Evolutionary conservation across 106 monocot genomes (phyloP), one percentile per base, ranked within the genome.

Genomic region (Apostasia ramifera): DNA sequence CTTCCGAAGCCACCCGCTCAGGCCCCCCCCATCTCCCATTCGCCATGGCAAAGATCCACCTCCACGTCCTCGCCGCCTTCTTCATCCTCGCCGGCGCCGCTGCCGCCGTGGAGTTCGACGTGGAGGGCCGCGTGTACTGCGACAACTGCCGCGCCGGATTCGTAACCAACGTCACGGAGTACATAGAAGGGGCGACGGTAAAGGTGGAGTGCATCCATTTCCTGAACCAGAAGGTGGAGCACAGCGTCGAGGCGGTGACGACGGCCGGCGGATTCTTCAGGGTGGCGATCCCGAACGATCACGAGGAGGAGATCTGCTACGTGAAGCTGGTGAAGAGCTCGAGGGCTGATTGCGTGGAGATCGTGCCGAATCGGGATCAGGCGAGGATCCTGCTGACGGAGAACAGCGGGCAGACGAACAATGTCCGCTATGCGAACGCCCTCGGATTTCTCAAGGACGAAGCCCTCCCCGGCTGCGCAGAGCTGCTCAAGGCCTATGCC

Each of bases 381-480:
- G 83, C 78, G 7, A 71, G 78, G 15, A 58, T 88, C 10, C 56
- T 81, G 8, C 69, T 88, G 44, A 65, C 84, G 6, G 66, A 70
- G 44, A 78, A 81, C 66, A 76, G 63, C 66, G 88, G 88, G 52
- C 75, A 81, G 7, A 44, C 78, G 14, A 49, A 70, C 78, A 55
- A 59, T 44, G 46, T 76, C 70, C 71, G 83, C 6, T 70, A 58
- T 53, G 81, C 88, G 5, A 88, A 88, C 79, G 72, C 88, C 40
- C 76, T 88, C 2, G 88, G 88, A 48, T 88, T 84, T 70, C 81
- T 84, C 61, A 77, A 65, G 61, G 41, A 61, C 8, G 65, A 67
- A 2, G 78, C 88, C 10, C 78, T 84, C 44, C 75, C 71, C 1
- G 46, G 8, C 3, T 81, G 81, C 61, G 71, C 66, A 38, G 15